Conservation (phyloP, 2,329 filamentous ascomycete species). For the Fusarium nematophilum region DNA sequence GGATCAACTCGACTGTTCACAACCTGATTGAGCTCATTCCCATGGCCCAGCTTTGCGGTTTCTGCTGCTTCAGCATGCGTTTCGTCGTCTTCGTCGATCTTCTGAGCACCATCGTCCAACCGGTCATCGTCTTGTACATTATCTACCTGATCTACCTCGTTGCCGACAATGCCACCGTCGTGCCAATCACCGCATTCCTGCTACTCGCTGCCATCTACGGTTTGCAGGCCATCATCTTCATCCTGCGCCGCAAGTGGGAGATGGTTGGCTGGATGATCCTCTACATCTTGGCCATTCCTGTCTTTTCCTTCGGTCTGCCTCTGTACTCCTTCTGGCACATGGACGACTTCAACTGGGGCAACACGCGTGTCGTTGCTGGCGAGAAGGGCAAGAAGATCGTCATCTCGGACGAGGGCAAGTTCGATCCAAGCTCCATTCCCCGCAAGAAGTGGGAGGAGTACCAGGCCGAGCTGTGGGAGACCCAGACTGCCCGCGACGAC, state of each 20-base stretch:
- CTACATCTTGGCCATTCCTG: constrained; percentile 89
- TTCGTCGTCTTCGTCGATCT: constrained; percentile 97
- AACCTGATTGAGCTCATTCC: constrained; percentile 97
- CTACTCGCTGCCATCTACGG: constrained; percentile 96
- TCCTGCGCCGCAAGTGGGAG: constrained; percentile 96
- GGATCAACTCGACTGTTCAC: constrained; percentile 99
- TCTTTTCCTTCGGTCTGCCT: constrained; percentile 91
- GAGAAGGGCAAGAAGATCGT: constrained; percentile 93
- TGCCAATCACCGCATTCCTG: constrained; percentile 89
- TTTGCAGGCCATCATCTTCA: constrained; percentile 97
- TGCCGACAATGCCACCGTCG: constrained; percentile 66
- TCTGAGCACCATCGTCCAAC: constrained; percentile 90
- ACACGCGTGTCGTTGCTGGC: constrained; percentile 95
- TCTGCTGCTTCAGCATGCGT: constrained; percentile 99
- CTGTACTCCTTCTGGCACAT: constrained; percentile 99
- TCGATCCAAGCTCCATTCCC: constrained; percentile 91
- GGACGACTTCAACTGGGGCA: constrained; percentile 99
- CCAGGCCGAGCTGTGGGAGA: constrained; percentile 97
- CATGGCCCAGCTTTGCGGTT: constrained; percentile 93
- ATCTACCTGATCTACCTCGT: constrained; percentile 87
- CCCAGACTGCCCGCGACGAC: constrained; percentile 85
- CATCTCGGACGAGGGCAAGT: constrained; percentile 97
- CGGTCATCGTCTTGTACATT: constrained; percentile 90
- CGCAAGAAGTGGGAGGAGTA: constrained; percentile 99
- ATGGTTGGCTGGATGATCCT: constrained; percentile 99